These are phyloP conservation scores for Moniliella sp. DNA, from an alignment of 1,284 basidiomycete species.

Conservation along the genomic window DNA sequence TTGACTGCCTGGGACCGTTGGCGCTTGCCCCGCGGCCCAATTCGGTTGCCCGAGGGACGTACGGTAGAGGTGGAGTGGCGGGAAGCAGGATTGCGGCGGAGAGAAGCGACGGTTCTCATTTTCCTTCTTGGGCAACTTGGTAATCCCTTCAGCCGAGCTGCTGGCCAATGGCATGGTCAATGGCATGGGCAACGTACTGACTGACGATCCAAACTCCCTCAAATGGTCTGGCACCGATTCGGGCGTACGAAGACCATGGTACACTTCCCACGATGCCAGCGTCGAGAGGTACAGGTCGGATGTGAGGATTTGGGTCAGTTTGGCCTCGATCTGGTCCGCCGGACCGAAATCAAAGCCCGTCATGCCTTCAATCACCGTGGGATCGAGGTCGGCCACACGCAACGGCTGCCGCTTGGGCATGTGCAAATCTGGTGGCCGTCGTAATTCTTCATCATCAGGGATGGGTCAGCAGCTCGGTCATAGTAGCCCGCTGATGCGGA, in stretches of 20 bases:
- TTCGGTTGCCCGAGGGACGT: no score
- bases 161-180: no score
- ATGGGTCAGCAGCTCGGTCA: slow-evolving; percentile 68
- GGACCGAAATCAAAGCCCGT: slow-evolving; percentile 87
- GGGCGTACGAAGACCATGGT: slow-evolving; percentile 40
- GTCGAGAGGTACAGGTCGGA: slow-evolving; percentile 57
- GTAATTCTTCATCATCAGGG: slow-evolving; percentile 84
- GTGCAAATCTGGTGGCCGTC: slow-evolving; percentile 53
- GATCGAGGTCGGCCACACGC: slow-evolving; percentile 63
- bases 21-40: no score
- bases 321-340: slow-evolving; percentile 59
- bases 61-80: slow-evolving; percentile 13
- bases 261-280: slow-evolving; percentile 51
- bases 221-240: no score
- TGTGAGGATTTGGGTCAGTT: slow-evolving; percentile 51
- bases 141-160: slow-evolving; percentile 30
- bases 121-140: slow-evolving; percentile 2
- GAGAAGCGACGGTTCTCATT: slow-evolving; percentile 6
- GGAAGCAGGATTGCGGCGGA: slow-evolving; percentile 6
- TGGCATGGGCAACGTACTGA: no score
- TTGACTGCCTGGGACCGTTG: no score
- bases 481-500: slow-evolving; percentile 56
- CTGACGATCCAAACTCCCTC: no score
- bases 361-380: slow-evolving; percentile 69
- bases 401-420: slow-evolving; percentile 71